These are phyloP conservation scores for Neocatenulostroma microsporum DNA, from an alignment of 2,329 filamentous ascomycete species.

Conservation along the genomic window DNA sequence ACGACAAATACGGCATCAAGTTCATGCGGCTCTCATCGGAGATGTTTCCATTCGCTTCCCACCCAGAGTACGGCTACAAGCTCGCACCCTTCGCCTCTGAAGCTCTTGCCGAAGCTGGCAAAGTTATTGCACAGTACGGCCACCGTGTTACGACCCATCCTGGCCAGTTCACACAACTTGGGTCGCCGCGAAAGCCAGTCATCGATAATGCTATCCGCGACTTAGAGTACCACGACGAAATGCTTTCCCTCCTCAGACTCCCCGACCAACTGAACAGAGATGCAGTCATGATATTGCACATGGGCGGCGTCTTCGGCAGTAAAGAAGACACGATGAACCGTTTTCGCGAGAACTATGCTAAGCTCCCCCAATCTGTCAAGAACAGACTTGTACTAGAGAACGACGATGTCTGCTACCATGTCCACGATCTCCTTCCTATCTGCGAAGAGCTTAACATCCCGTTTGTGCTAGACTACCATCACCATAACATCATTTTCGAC, in stretches of 20 bases:
- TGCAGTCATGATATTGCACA: conserved; percentile 89
- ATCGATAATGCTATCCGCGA: conserved; percentile 71
- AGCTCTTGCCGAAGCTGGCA: conserved; percentile 66
- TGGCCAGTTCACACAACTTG: conserved; percentile 86
- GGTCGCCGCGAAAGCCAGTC: conserved; percentile 70
- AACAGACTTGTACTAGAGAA: conserved; percentile 83
- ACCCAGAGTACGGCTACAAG: conserved; percentile 77
- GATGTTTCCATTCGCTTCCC: conserved; percentile 95
- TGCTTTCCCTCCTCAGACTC: conserved; percentile 68
- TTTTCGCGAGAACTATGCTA: conserved; percentile 67
- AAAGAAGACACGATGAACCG: conserved; percentile 70
- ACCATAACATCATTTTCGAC: conserved; percentile 92
- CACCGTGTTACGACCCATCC: conserved; percentile 87
- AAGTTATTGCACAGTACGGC: conserved; percentile 65
- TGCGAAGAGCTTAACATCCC: conserved; percentile 95
- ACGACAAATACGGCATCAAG: conserved; percentile 81
- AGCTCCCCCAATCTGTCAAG: conserved; percentile 62
- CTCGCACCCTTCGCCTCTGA: conserved; percentile 76
- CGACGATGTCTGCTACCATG: conserved; percentile 86
- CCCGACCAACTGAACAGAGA: conserved; percentile 73
- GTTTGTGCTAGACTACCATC: conserved; percentile 84
- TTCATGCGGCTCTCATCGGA: conserved; percentile 90
- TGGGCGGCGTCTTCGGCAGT: conserved; percentile 85
- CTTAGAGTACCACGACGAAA: conserved; percentile 78
- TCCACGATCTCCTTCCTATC: conserved; percentile 80